These are phyloP conservation scores for Candida neerlandica DNA, from an alignment of 1,139 yeast species.

Conservation along the genomic window DNA sequence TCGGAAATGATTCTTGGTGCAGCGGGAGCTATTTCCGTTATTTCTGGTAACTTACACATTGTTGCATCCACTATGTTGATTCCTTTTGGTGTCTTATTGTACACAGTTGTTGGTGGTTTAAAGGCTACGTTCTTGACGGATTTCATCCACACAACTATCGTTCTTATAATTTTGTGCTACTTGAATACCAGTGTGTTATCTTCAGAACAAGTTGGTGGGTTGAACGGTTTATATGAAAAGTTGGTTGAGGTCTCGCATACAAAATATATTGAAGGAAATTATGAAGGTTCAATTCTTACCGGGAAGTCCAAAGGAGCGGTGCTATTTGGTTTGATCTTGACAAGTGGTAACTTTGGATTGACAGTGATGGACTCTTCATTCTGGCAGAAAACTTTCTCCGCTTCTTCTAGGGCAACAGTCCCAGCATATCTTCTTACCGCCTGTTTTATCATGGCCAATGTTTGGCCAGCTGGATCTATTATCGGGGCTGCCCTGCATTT, in stretches of 20 bases:
- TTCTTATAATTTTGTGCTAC: constrained; percentile 31
- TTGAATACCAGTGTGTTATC: constrained; percentile 29
- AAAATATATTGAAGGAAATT: constrained; percentile 32
- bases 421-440: constrained; percentile 43
- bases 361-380: constrained; percentile 35
- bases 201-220: constrained; percentile 30
- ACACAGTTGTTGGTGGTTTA: constrained; percentile 43
- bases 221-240: constrained; percentile 29
- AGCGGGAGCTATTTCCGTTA: constrained; percentile 34
- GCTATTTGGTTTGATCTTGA: constrained; percentile 31
- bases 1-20: constrained; percentile 42
- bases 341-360: constrained; percentile 32
- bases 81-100: constrained; percentile 41
- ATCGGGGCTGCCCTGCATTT: constrained; percentile 30
- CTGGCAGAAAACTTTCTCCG: constrained; percentile 39
- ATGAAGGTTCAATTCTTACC: constrained; percentile 36
- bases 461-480: constrained; percentile 33
- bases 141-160: constrained; percentile 36
- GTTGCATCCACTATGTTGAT: constrained; percentile 36
- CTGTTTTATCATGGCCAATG: constrained; percentile 30
- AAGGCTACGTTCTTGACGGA: constrained; percentile 44
- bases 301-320: constrained; percentile 38
- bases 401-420: constrained; percentile 34
- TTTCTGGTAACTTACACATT: constrained; percentile 35
- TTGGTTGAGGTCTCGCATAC: constrained; percentile 19